phyloP scores from a whole-genome alignment of 306 rosid species.

The Vigna unguiculata region DNA sequence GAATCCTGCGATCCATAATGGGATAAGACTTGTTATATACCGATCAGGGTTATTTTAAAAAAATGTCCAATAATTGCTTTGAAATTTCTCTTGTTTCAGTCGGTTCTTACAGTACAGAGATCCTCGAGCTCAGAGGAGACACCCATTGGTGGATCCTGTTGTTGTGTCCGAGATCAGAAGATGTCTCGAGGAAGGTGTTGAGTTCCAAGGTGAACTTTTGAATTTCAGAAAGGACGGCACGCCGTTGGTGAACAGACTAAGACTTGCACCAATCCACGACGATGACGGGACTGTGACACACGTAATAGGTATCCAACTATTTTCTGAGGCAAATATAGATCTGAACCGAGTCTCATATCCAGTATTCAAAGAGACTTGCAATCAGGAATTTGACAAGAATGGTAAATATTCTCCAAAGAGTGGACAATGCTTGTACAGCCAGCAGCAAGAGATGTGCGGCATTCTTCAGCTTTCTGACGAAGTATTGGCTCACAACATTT shows the following conservation, averaged over 20 bases:
- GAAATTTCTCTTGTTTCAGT: constrained; percentile 60
- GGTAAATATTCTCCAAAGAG: constrained; percentile 53
- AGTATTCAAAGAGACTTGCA: constrained; percentile 80
- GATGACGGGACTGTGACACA: constrained; percentile 90
- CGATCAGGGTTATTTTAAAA: constrained; percentile 9
- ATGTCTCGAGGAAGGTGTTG: constrained; percentile 85
- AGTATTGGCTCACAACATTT: constrained; percentile 92
- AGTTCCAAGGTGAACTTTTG: constrained; percentile 92
- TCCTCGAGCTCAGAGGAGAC: constrained; percentile 92
- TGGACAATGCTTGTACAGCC: constrained; percentile 55
- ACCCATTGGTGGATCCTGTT: constrained; percentile 96
- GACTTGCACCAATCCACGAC: constrained; percentile 85
- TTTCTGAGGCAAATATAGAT: constrained; percentile 85
- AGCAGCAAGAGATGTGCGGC: constrained; percentile 73
- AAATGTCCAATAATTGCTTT: constrained; percentile 20
- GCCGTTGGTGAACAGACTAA: constrained; percentile 81
- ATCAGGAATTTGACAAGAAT: constrained; percentile 55
- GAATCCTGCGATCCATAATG: no score
- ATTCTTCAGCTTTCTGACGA: constrained; percentile 98
- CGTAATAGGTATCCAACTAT: constrained; percentile 87
- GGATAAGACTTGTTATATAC: neutral
- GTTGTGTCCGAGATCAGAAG: constrained; percentile 96
- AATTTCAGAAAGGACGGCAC: constrained; percentile 96
- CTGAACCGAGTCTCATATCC: constrained; percentile 85
- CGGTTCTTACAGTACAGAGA: constrained; percentile 95